Base-by-base conservation (phyloP, 768 basidiomycete genomes). In the Candolleomyces eurysporus region DNA sequence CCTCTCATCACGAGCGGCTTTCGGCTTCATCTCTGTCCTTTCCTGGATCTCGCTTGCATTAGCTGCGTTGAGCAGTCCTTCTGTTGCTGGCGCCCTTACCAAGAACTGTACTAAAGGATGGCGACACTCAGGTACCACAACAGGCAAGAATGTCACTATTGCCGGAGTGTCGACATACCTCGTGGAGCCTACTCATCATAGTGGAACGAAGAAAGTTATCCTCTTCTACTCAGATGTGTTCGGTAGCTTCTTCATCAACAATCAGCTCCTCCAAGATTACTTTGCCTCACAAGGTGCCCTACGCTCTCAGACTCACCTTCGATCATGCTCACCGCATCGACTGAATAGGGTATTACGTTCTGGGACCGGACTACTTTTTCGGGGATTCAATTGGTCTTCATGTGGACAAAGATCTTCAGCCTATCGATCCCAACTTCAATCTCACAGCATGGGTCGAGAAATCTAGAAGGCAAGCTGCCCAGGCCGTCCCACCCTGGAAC, bases 281-380 rank as follows among this genome's bases (percentile, higher is more conserved):
- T 86, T 84, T 61, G 87, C 88, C 1, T 72, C 80, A 8, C 75
- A 82, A 19, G 87, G 88, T 88, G 60, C 1, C 72, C n/a, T n/a
- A n/a, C n/a, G 52, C 39, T 21, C 13, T 21, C 26, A 8, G 17
- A 30, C 6, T 39, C 4, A 26, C n/a, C n/a, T n/a, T n/a, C n/a
- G n/a, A n/a, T 17, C 13, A 42, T 13, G n/a, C 19, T 50, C 40
- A 58, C 30, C n/a, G 17, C 56, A n/a, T 42, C 21, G 17, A 26
- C 17, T 43, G 13, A 11, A 5, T 51, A 88, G 87, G 87, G 1
- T 88, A 81, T 66, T 71, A 76, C 49, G 85, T 88, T 5, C 69
- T 87, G 3, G 85, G 84, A 3, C 69, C 82, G 42, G 88, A 89
- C 61, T 88, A 86, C 70, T 87, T 89, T 71, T 78, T 86, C 51